Conservation (phyloP, 2,329 filamentous ascomycete genomes). For the Orbilia oligospora region DNA sequence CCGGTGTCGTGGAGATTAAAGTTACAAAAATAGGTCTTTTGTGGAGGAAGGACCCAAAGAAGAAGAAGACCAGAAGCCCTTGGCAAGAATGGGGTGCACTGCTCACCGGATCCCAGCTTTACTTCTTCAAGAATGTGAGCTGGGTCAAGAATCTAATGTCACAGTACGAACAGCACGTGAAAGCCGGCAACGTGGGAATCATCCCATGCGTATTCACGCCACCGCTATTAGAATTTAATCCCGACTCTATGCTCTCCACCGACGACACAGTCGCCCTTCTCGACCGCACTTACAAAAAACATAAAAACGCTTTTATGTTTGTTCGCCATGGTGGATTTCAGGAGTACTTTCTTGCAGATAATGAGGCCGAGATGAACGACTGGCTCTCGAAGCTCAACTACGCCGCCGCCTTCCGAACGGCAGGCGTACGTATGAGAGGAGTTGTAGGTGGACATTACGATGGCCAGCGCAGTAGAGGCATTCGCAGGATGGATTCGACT, state of each 20-base stretch:
- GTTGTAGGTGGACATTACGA: conserved; percentile 88
- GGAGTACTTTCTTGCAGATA: conserved; percentile 91
- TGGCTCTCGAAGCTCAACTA: conserved; percentile 98
- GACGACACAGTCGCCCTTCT: conserved; percentile 90
- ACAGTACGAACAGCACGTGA: conserved; percentile 86
- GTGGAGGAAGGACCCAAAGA: conserved; percentile 95
- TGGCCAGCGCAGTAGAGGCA: conserved; percentile 80
- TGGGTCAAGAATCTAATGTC: conserved; percentile 94
- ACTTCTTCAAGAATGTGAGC: conserved; percentile 92
- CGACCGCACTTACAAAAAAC: conserved; percentile 89
- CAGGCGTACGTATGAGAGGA: conserved; percentile 89
- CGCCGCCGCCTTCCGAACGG: conserved; percentile 91
- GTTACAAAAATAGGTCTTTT: conserved; percentile 94
- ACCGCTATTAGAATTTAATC: conserved; percentile 90
- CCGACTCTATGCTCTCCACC: conserved; percentile 92
- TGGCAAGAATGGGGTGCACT: conserved; percentile 99
- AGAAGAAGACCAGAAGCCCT: conserved; percentile 91
- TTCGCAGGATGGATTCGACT: conserved; percentile 76
- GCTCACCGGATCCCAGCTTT: conserved; percentile 94
- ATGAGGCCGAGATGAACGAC: conserved; percentile 92
- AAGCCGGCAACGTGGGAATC: conserved; percentile 79
- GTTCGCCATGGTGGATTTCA: conserved; percentile 88
- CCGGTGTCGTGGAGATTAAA: conserved; percentile 96
- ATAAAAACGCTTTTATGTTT: conserved; percentile 95
- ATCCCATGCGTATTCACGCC: conserved; percentile 88